A percentile compares a stretch with the other conserved stretches of the same genome.
phyloP scores from a whole-genome alignment of 208 protist species.

The Acanthamoeba comandoni region DNA sequence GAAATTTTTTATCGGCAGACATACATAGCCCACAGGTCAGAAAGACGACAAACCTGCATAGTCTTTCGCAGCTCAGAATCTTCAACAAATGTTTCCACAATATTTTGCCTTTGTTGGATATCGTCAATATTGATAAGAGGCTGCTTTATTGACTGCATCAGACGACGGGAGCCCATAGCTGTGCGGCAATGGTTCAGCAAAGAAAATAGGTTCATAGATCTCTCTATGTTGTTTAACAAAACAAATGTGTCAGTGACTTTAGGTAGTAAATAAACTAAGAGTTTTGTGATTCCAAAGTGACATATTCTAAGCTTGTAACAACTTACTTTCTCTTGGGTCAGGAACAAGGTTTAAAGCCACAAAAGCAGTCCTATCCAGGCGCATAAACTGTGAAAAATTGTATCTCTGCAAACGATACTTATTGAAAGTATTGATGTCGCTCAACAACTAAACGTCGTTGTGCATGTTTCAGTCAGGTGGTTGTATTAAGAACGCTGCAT shows the following conservation, averaged over 20 bases:
- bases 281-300: neutral
- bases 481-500: neutral
- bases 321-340: constrained; percentile 42
- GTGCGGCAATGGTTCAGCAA: constrained; percentile 96
- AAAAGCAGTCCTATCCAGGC: constrained; percentile 93
- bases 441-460: neutral
- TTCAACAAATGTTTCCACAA: constrained; percentile 94
- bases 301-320: neutral
- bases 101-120: constrained; percentile 92
- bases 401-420: constrained; percentile 78
- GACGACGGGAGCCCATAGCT: constrained; percentile 94
- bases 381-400: constrained; percentile 89
- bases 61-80: constrained; percentile 91
- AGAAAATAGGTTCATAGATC: constrained; percentile 88
- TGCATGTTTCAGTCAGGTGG: neutral
- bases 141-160: constrained; percentile 97
- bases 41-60: too few relatives aligned
- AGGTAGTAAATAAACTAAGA: neutral
- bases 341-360: constrained; percentile 93
- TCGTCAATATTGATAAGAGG: constrained; percentile 93
- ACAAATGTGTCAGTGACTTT: neutral
- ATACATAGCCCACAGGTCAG: too few relatives aligned
- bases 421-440: constrained; percentile 68
- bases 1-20: too few relatives aligned
- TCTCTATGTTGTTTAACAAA: constrained; percentile 11